A percentile compares a stretch with the other conserved stretches of the same genome.
phyloP scores from a whole-genome alignment of 768 basidiomycete species.

The Collybiopsis luxurians region DNA sequence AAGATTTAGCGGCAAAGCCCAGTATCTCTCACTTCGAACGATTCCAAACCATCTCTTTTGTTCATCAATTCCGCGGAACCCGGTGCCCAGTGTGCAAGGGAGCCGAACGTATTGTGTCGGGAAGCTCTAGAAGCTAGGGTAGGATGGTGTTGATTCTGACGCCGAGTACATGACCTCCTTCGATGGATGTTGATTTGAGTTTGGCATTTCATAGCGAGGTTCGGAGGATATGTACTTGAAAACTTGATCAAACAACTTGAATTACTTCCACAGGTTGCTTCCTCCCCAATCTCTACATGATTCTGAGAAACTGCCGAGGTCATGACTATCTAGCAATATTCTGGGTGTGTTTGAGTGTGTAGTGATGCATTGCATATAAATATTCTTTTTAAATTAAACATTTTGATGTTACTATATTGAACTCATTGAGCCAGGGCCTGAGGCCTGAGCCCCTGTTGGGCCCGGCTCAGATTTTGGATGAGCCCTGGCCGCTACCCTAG shows the following conservation, averaged over 20 bases:
- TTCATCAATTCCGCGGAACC: slow-evolving; percentile 77
- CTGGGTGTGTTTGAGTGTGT: no score
- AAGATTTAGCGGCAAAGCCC: slow-evolving; percentile 75
- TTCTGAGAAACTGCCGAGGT: no score
- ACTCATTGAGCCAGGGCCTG: no score
- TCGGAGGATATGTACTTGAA: not conserved
- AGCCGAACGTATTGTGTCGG: slow-evolving; percentile 63
- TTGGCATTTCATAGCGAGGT: slow-evolving; percentile 60
- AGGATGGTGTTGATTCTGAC: slow-evolving; percentile 74
- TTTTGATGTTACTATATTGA: no score
- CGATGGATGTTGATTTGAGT: slow-evolving; percentile 63
- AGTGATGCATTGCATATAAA: no score
- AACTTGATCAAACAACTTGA: not conserved
- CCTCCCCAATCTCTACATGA: slow-evolving; percentile 66
- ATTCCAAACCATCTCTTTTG: slow-evolving; percentile 56
- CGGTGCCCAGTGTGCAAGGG: slow-evolving; percentile 78
- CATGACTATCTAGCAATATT: no score
- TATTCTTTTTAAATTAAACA: no score
- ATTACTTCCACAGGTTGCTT: slow-evolving; percentile 63
- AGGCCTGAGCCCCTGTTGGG: no score
- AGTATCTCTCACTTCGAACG: slow-evolving; percentile 75
- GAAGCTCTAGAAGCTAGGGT: slow-evolving; percentile 86
- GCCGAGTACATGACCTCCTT: slow-evolving; percentile 66
- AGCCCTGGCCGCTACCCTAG: no score
- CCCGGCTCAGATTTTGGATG: no score